A percentile compares a stretch with the other conserved stretches of the same genome.
These are phyloP conservation scores for Fusarium verrucosum DNA, from an alignment of 2,329 filamentous ascomycete genomes.

Conservation along the genomic window DNA sequence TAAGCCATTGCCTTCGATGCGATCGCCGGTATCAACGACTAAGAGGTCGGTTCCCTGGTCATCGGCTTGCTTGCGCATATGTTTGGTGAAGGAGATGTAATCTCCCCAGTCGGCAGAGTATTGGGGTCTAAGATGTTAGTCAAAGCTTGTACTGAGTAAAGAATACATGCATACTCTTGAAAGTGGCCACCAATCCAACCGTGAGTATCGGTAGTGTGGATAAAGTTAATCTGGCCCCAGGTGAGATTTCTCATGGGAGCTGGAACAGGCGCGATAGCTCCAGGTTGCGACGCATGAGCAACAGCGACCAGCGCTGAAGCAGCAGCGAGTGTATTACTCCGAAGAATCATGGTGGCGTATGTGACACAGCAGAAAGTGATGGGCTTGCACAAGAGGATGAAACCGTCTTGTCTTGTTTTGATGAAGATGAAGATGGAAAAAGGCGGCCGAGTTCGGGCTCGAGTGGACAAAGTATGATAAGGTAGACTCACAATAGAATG, in stretches of 20 bases:
- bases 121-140: slow-evolving; percentile 68
- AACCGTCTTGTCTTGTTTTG: slow-evolving; percentile 4
- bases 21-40: slow-evolving; percentile 94
- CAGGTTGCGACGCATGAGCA: slow-evolving; percentile 73
- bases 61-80: slow-evolving; percentile 82
- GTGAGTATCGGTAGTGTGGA: slow-evolving; percentile 97
- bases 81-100: slow-evolving; percentile 90
- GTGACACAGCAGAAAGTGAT: background rate
- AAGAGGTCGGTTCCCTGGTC: slow-evolving; percentile 82
- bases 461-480: slow-evolving; percentile 31
- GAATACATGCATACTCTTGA: slow-evolving; percentile 72
- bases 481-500: slow-evolving; percentile 25
- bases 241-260: slow-evolving; percentile 84
- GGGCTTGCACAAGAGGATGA: slow-evolving; percentile 7
- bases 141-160: accelerated
- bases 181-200: slow-evolving; percentile 96
- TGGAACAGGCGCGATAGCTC: slow-evolving; percentile 77
- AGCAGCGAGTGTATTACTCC: slow-evolving; percentile 37
- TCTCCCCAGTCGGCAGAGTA: slow-evolving; percentile 98
- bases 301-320: slow-evolving; percentile 49
- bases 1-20: slow-evolving; percentile 92
- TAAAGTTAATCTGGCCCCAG: slow-evolving; percentile 95
- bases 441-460: slow-evolving; percentile 20
- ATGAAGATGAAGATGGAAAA: slow-evolving; percentile 19
- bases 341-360: slow-evolving; percentile 40